Conservation (phyloP, 345 rosid genomes). For the Lepidium aucheri region DNA sequence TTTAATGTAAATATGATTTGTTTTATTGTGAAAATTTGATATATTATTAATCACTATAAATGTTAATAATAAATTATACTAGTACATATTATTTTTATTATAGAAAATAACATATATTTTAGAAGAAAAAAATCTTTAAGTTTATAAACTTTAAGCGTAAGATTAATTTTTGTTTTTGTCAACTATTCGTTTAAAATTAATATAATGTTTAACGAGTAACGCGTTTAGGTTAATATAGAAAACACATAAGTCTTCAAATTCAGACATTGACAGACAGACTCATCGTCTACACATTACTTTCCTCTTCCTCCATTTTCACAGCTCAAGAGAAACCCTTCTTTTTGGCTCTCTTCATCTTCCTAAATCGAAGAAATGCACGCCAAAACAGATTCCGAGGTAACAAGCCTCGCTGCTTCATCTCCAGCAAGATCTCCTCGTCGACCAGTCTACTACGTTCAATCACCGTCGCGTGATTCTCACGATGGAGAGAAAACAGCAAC, state of each 20-base stretch:
- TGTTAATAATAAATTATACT: too few species aligned
- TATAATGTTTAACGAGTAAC: background rate
- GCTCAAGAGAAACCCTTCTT: background rate
- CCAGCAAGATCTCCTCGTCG: constrained; percentile 89
- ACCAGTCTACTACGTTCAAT: constrained; percentile 87
- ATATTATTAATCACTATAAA: too few species aligned
- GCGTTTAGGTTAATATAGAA: background rate
- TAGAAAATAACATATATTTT: too few species aligned
- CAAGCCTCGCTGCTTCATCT: constrained; percentile 81
- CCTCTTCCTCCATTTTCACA: constrained; percentile 8
- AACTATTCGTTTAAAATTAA: too few species aligned
- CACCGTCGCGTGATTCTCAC: constrained; percentile 93
- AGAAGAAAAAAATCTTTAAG: too few species aligned
- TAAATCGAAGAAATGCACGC: constrained; percentile 61
- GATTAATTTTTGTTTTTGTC: too few species aligned
- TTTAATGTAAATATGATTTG: too few species aligned
- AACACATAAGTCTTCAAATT: background rate
- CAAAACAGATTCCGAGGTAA: constrained; percentile 98
- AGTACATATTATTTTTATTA: too few species aligned
- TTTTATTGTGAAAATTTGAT: too few species aligned
- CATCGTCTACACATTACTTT: background rate
- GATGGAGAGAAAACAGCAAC: constrained; percentile 96
- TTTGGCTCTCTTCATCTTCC: background rate
- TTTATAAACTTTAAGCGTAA: too few species aligned
- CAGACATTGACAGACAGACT: background rate